Conservation (phyloP, 352 stramenopile species). For the Phytophthora melonis region DNA sequence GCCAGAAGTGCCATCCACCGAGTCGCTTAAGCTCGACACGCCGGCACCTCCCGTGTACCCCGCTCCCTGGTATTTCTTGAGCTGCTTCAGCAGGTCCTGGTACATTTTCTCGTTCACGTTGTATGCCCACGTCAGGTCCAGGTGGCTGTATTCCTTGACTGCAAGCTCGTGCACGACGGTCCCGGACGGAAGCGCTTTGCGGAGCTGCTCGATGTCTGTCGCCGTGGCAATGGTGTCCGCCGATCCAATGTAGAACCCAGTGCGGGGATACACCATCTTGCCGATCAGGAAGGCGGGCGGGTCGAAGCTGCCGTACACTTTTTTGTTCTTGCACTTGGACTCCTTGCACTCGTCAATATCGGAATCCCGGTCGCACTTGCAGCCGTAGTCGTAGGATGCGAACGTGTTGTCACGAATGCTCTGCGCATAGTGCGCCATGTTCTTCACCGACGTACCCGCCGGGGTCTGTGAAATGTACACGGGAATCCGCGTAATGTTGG, state of each 20-base stretch:
- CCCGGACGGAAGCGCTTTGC: constrained; percentile 39
- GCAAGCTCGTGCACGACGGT: constrained; percentile 53
- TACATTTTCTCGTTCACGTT: constrained; percentile 57
- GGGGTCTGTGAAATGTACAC: constrained; percentile 67
- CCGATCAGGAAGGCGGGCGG: constrained; percentile 37
- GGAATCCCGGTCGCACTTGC: constrained; percentile 36
- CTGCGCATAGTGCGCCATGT: constrained; percentile 62
- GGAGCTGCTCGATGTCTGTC: constrained; percentile 48
- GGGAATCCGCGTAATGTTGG: constrained; percentile 54
- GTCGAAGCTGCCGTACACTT: constrained; percentile 50
- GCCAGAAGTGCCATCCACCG: not conserved
- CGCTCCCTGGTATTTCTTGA: constrained; percentile 46
- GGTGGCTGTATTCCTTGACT: constrained; percentile 55
- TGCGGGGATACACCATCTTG: constrained; percentile 47
- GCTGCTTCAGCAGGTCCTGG: constrained; percentile 48
- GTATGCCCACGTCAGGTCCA: constrained; percentile 62
- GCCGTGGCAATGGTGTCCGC: constrained; percentile 52
- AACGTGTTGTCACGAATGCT: constrained; percentile 58
- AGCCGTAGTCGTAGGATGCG: constrained; percentile 62
- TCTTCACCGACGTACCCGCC: constrained; percentile 64
- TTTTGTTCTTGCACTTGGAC: constrained; percentile 55
- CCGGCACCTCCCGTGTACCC: constrained; percentile 31
- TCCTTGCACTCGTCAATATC: constrained; percentile 38
- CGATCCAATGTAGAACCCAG: constrained; percentile 48
- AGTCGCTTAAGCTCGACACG: not conserved